Percentiles rank a stretch among this genome's conserved stretches.
Evolutionary conservation across 169 alveolate genomes (phyloP).

Genomic region (Plasmodium yoelii): DNA sequence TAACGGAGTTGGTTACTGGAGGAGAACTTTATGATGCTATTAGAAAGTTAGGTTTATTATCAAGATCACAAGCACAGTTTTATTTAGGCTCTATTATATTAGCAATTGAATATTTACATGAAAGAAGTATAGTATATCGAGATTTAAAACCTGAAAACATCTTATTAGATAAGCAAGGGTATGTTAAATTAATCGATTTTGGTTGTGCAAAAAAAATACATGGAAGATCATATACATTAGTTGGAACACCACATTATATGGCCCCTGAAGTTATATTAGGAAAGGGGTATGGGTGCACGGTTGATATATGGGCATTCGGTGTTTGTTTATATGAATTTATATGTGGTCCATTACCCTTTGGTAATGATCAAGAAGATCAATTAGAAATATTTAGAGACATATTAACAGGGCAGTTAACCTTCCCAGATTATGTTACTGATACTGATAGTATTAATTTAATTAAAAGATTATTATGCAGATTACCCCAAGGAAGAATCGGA

Average conservation of each 20-base stretch:
- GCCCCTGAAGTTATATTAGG: constrained; percentile 96
- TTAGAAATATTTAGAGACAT: constrained; percentile 95
- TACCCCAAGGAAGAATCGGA: constrained; percentile 93
- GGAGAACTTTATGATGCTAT: constrained; percentile 96
- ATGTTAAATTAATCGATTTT: constrained; percentile 95
- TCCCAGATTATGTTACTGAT: constrained; percentile 88
- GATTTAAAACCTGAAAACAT: constrained; percentile 98
- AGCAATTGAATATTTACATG: constrained; percentile 94
- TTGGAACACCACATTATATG: constrained; percentile 98
- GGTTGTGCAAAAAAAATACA: constrained; percentile 96
- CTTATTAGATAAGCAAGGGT: constrained; percentile 96
- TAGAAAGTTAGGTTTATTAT: constrained; percentile 90
- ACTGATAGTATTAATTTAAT: constrained; percentile 90
- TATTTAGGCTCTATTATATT: constrained; percentile 92
- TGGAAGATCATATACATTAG: constrained; percentile 94
- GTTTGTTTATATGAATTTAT: constrained; percentile 97
- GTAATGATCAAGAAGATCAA: constrained; percentile 96
- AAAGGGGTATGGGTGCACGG: constrained; percentile 96
- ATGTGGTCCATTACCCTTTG: constrained; percentile 98
- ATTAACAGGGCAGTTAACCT: constrained; percentile 86
- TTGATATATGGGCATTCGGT: constrained; percentile 99
- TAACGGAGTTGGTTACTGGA: constrained; percentile 94
- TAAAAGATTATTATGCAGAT: constrained; percentile 91
- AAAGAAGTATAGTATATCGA: constrained; percentile 94
- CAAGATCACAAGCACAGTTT: constrained; percentile 93